A percentile compares a stretch with the other conserved stretches of the same genome.
Conservation (phyloP, 2,329 filamentous ascomycete species). For the Diplocarpon rosae region DNA sequence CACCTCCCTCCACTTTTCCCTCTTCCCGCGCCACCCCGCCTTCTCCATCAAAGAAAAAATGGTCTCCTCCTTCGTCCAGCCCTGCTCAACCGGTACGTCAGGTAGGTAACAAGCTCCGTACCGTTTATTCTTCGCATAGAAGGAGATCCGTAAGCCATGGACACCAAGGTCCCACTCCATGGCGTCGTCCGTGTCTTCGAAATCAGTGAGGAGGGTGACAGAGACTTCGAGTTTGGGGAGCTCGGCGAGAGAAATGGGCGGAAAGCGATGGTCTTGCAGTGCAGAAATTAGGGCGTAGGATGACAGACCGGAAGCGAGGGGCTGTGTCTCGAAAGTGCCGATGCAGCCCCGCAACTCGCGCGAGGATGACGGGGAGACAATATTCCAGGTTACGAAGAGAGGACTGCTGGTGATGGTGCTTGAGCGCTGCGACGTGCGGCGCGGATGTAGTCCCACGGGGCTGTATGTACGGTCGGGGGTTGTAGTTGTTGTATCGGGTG, state of each 20-base stretch:
- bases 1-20: slow-evolving; percentile 63
- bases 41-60: slow-evolving; percentile 85
- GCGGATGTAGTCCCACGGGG: slow-evolving; percentile 16
- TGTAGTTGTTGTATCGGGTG: slow-evolving; percentile 28
- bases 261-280: slow-evolving; percentile 52
- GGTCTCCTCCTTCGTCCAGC: slow-evolving; percentile 90
- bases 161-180: slow-evolving; percentile 80
- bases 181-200: slow-evolving; percentile 61
- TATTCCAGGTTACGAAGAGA: slow-evolving; percentile 86
- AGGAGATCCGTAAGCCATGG: slow-evolving; percentile 81
- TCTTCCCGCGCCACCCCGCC: slow-evolving; percentile 72
- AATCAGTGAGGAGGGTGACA: slow-evolving; percentile 77
- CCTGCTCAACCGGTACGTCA: slow-evolving; percentile 83
- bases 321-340: slow-evolving; percentile 77
- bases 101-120: slow-evolving; percentile 87
- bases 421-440: slow-evolving; percentile 16
- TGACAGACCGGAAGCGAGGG: slow-evolving; percentile 60
- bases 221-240: slow-evolving; percentile 49
- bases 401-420: slow-evolving; percentile 44
- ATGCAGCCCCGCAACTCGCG: slow-evolving; percentile 77
- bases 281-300: slow-evolving; percentile 77
- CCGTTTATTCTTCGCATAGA: slow-evolving; percentile 59
- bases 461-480: slow-evolving; percentile 31
- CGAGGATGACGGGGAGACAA: slow-evolving; percentile 38
- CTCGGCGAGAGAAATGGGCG: slow-evolving; percentile 41